Evolutionary conservation across 805 yeast genomes (phyloP), one percentile per base, ranked within the genome.

Genomic region (Priceomyces fermenticarens): DNA sequence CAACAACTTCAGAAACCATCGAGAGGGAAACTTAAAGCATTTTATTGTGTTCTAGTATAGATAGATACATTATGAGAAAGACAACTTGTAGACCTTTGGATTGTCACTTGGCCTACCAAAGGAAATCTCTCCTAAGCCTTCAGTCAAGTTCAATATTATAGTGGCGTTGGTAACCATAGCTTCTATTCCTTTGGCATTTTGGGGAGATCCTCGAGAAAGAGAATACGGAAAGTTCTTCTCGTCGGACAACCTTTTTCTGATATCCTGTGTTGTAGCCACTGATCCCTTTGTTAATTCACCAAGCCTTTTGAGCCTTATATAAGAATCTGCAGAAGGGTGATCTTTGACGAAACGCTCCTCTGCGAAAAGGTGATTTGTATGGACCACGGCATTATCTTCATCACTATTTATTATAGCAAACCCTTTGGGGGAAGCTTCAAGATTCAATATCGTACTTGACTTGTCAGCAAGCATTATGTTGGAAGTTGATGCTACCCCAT

Each of bases 401-500:
- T 32, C 16, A 12, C 17, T 6, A 6, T 12, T 5, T 4, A 32
- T 14, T 12, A 14, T 32, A 12, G 35, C 6, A 13, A 32, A 32
- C 6, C 35, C 35, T 5, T 32, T 32, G 7, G 35, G 35, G 6
- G 35, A 32, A 7, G 35, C 4, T 16, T 32, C 35, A 11, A 32
- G 20, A 32, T 7, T 32, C 17, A 32, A 32, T 4, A 14, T 11
- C 35, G 5, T 32, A 6, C 35, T 10, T 6, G 35, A 32, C 23
- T 32, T 32, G 35, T 32, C 35, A 14, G 35, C 35, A n/a, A 32
- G n/a, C 35, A 32, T 14, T 6, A 32, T 7, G n/a, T 32, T 32
- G 13, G 35, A 32, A n/a, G 35, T 32, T n/a, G 35, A 32, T 4
- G 35, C 35, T 6, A 32, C 23, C 5, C 35, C 35, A 32, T 6